Evolutionary conservation across 2,329 filamentous ascomycete genomes (phyloP).

Genomic region (Fusarium sp.): DNA sequence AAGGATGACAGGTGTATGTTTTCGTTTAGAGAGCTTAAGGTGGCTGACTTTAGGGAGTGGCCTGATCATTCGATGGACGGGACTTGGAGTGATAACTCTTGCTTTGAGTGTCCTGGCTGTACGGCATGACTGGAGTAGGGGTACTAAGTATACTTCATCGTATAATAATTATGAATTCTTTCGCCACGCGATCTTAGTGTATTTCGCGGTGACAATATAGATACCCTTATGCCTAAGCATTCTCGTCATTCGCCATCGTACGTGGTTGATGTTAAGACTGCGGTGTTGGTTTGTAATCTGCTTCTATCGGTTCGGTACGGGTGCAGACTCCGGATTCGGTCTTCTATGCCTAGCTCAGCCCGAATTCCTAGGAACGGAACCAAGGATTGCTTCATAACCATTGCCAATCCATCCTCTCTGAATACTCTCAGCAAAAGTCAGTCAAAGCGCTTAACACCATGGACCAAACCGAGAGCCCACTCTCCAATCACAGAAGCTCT

Average conservation of each 20-base stretch:
- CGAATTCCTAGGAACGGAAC: no score
- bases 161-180: fast-evolving
- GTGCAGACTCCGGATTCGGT: no score
- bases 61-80: conserved; percentile 1
- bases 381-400: no score
- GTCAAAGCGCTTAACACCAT: fast-evolving
- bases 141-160: background rate
- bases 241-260: fast-evolving
- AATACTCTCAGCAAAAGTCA: no score
- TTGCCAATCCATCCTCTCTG: no score
- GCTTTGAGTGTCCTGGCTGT: background rate
- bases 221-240: fast-evolving
- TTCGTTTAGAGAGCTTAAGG: background rate
- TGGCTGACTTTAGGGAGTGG: background rate
- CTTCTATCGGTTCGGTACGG: no score
- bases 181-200: fast-evolving
- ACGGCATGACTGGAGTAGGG: fast-evolving
- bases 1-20: conserved; percentile 8
- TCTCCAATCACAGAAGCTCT: no score
- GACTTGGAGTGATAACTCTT: conserved; percentile 1
- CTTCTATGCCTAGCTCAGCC: no score
- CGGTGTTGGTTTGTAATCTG: no score
- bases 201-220: fast-evolving
- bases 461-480: background rate
- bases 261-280: no score